Evolutionary conservation across 202 grass and related monocot genomes (phyloP), one percentile per base, ranked within the genome.

Genomic region (Schoenoplectus triqueter): DNA sequence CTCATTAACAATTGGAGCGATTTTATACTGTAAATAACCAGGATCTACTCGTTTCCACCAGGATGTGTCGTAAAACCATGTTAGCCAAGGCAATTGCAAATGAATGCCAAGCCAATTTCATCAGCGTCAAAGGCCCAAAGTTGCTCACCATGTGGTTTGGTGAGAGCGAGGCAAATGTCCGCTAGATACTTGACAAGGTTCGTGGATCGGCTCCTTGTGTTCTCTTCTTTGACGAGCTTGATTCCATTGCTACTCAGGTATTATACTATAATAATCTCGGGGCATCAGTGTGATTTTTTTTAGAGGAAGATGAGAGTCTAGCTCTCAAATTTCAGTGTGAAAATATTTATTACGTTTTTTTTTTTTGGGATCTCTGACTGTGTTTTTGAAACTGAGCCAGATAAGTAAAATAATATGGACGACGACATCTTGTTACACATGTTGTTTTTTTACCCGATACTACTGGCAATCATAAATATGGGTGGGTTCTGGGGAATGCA

Each of bases 171-270:
- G 94, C 94, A 5, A 97, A 97, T 15, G 94, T 97, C 4, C 89
- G 94, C 1, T 91, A 97, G 84, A 97, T 97, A 45, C 94, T 97
- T 42, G 94, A 97, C 65, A 94, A 94, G 88, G 92, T 92, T 51
- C 91, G 94, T 8, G 85, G 87, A 67, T 94, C 92, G 61, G 95
- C 95, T 20, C 92, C 95, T 7, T 97, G 92, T 56, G 95, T 97
- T 54, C 92, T 97, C 65, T 97, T 97, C 80, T 97, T 97, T 47
- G 95, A 97, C 50, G 95, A 97, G 72, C 95, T 97, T 3, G 95
- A 97, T 72, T 97, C 95, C 31, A 97, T 97, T 90, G 95, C 95
- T 59, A 97, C 95, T 41, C 95, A 97, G 95, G 95, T 97, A 47
- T 52, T 39, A 41, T 71, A 52, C 19, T 60, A 20, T 31, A 41